A percentile compares a stretch with the other conserved stretches of the same genome.
Evolutionary conservation across 2,329 filamentous ascomycete genomes (phyloP).

Genomic region (Karstenula rhodostoma): DNA sequence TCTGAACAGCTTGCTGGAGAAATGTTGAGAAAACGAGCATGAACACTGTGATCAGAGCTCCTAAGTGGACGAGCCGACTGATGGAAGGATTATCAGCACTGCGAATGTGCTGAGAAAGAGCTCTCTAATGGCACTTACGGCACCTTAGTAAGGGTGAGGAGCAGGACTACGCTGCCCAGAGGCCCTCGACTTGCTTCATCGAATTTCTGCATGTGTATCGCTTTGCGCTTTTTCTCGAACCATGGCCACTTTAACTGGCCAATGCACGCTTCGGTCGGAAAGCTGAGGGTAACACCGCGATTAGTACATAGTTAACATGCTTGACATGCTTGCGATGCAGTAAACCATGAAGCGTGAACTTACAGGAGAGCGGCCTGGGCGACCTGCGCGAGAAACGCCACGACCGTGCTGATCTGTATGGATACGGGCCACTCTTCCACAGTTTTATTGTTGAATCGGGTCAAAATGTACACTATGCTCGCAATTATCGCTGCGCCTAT

Average conservation of each 20-base stretch:
- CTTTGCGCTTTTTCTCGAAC: not conserved
- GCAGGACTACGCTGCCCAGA: not conserved
- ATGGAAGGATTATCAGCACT: not conserved
- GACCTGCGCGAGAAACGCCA: conserved; percentile 2
- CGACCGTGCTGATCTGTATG: conserved; percentile 4
- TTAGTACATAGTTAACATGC: no score
- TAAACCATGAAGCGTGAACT: not conserved
- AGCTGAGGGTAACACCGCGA: not conserved
- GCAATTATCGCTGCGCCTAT: not conserved
- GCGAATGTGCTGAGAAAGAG: not conserved
- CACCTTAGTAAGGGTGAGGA: not conserved
- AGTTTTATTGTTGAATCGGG: not conserved
- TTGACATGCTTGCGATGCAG: no score
- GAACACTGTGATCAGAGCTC: not conserved
- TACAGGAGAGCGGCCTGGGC: not conserved
- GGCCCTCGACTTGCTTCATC: conserved; percentile 4
- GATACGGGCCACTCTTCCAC: not conserved
- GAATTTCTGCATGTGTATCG: not conserved
- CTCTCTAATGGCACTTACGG: conserved; percentile 1
- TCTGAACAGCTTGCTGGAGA: conserved; percentile 5
- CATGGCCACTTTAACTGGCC: conserved; percentile 17
- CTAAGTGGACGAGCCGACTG: conserved; percentile 2
- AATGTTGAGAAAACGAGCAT: conserved; percentile 1
- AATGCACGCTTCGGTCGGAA: conserved; percentile 5
- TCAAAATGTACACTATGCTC: not conserved